Percentiles rank a stretch among this genome's conserved stretches.
Conservation (phyloP, 1,139 yeast species). For the Yamadazyma spencermartinsiae region DNA sequence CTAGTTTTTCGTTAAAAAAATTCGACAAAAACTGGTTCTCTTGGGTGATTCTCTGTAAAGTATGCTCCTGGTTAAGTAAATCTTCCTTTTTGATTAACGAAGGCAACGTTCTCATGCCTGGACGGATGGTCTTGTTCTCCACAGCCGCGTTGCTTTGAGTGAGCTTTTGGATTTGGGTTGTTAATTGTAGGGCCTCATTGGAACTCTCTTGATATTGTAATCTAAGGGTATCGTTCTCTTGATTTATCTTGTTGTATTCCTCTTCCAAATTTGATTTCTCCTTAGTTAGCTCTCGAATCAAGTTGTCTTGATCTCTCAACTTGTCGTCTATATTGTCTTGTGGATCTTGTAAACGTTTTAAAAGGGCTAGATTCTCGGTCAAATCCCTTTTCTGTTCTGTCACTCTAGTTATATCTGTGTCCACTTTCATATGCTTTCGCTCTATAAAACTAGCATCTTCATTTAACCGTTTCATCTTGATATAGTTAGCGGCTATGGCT, state of each 20-base stretch:
- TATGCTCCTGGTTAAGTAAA: slow-evolving; percentile 26
- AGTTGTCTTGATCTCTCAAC: slow-evolving; percentile 26
- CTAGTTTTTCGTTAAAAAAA: slow-evolving; percentile 36
- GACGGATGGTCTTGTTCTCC: slow-evolving; percentile 40
- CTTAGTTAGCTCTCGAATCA: slow-evolving; percentile 29
- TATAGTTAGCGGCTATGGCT: slow-evolving; percentile 49
- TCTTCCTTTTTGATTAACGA: slow-evolving; percentile 39
- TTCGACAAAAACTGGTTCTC: slow-evolving; percentile 38
- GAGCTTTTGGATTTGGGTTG: slow-evolving; percentile 31
- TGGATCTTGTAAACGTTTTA: slow-evolving; percentile 15
- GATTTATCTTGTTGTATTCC: slow-evolving; percentile 27
- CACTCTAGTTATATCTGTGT: slow-evolving; percentile 27
- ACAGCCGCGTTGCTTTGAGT: slow-evolving; percentile 30
- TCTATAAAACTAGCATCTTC: slow-evolving; percentile 50
- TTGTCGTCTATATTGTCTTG: slow-evolving; percentile 10
- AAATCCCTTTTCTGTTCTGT: slow-evolving; percentile 20
- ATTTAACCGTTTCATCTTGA: slow-evolving; percentile 46
- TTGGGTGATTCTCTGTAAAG: slow-evolving; percentile 24
- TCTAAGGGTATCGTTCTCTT: slow-evolving; percentile 45
- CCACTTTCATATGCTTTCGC: slow-evolving; percentile 47
- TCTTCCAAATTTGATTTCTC: slow-evolving; percentile 27
- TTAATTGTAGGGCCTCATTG: slow-evolving; percentile 53
- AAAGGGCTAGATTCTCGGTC: slow-evolving; percentile 18
- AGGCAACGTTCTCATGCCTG: slow-evolving; percentile 44
- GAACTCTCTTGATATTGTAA: slow-evolving; percentile 54